These are phyloP conservation scores for Penicillium psychrosexuale DNA, from an alignment of 2,329 filamentous ascomycete species.

Conservation along the genomic window DNA sequence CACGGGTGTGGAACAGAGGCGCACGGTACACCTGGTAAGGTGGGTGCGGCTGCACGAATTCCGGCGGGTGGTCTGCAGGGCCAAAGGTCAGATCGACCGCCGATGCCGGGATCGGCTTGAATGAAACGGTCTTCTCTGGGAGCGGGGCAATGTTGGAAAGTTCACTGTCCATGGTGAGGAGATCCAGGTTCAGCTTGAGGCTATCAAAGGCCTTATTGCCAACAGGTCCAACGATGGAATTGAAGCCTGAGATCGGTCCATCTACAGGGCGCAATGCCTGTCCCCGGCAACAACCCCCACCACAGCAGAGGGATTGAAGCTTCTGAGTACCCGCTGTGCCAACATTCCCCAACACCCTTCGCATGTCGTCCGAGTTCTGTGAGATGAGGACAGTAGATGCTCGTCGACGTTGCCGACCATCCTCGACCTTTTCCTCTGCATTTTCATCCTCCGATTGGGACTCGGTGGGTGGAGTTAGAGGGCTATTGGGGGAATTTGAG, in stretches of 20 bases:
- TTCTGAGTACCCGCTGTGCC: constrained; percentile 55
- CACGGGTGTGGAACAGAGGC: constrained; percentile 77
- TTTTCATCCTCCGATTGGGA: constrained; percentile 35
- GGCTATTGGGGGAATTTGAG: constrained; percentile 40
- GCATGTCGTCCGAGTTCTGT: constrained; percentile 58
- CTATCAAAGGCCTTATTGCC: constrained; percentile 83
- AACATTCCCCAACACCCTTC: constrained; percentile 55
- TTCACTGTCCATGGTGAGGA: constrained; percentile 66
- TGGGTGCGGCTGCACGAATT: constrained; percentile 89
- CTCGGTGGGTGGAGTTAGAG: constrained; percentile 41
- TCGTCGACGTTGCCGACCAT: constrained; percentile 40
- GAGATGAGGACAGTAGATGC: constrained; percentile 54
- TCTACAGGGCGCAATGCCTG: constrained; percentile 51
- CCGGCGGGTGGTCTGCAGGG: constrained; percentile 65
- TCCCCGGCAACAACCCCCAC: constrained; percentile 62
- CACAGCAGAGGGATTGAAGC: constrained; percentile 62
- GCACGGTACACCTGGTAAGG: constrained; percentile 90
- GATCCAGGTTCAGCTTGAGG: constrained; percentile 70
- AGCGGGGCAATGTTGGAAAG: constrained; percentile 70
- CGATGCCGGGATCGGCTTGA: constrained; percentile 46
- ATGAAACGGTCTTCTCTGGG: constrained; percentile 70
- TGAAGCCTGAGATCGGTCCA: constrained; percentile 39
- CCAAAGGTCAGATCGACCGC: constrained; percentile 33
- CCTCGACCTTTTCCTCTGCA: constrained; percentile 16
- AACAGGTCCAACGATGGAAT: constrained; percentile 55